Conservation (phyloP, 192 early-diverging fungal species). For the Fimicolochytrium jonesii region DNA sequence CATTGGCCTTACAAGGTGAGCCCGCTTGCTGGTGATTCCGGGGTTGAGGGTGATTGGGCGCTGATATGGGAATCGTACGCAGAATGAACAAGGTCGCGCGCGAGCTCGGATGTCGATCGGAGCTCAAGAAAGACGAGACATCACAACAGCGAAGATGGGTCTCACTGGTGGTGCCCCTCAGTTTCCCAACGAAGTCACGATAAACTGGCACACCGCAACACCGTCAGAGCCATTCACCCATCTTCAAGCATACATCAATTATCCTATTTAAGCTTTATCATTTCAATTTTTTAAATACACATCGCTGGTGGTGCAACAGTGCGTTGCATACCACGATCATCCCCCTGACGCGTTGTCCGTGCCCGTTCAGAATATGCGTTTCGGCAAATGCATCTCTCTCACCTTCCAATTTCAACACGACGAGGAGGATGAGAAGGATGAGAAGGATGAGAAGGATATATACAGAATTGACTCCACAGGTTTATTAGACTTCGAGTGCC, state of each 20-base stretch:
- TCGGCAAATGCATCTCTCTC: too few species aligned
- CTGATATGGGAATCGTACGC: not conserved
- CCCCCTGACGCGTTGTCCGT: too few species aligned
- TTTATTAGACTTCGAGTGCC: too few species aligned
- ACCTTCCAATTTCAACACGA: too few species aligned
- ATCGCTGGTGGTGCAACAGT: too few species aligned
- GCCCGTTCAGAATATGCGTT: too few species aligned
- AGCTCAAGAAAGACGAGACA: slow-evolving; percentile 16
- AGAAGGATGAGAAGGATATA: too few species aligned
- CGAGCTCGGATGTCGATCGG: slow-evolving; percentile 39
- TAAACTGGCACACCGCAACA: too few species aligned
- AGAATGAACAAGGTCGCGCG: slow-evolving; percentile 21
- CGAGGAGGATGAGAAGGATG: too few species aligned
- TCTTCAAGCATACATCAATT: not conserved
- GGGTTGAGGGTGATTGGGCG: not conserved
- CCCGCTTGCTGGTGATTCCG: not conserved
- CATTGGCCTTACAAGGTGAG: slow-evolving; percentile 21
- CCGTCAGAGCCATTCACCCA: too few species aligned
- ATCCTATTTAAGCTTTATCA: not conserved
- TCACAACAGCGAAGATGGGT: slow-evolving; percentile 10
- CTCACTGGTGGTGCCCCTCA: slow-evolving; percentile 24
- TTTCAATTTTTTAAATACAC: not conserved
- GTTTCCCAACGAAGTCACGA: slow-evolving; percentile 26
- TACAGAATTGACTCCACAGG: too few species aligned
- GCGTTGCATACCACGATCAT: too few species aligned